Base-by-base conservation (phyloP, 805 yeast species). In the Saturnispora halmiae region DNA sequence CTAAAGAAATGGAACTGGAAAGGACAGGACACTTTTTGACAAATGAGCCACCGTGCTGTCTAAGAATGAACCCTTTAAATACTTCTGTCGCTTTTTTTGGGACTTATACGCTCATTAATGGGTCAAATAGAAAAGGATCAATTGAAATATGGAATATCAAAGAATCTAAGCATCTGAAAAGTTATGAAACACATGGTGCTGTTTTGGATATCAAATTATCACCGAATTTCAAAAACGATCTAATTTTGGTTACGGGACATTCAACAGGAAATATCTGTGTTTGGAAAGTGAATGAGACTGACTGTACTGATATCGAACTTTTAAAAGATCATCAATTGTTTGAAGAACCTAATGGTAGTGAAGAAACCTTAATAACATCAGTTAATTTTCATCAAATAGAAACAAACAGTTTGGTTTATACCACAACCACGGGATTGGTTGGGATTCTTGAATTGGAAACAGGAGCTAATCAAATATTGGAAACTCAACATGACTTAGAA, bases 1-100 rank as follows among this genome's bases (percentile, higher is more conserved):
- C 10, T 7, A 22, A 7, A 7, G 26, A 22, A 22, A 29, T 33
- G 42, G 24, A 38, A 25, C 14, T 30, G 43, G 26, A 50, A 32
- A 46, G 69, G 41, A 24, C 56, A 2, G 56, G 63, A 3, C 47
- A 50, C 1, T 58, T 66, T 3, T 61, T 59, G 19, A 66, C 90
- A 0, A 58, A 63, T 1, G 63, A 77, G 2, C 97, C 97, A 1
- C 96, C 97, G 1, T 92, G 97, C 56, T 79, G 84, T 33, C 58
- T 90, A 4, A 67, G 79, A 28, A 68, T 79, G 8, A 74, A 72
- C 38, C 82, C 82, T 0, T 44, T 52, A 0, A 73, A 76, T 32
- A 51, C 59, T 3, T 51, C 69, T 0, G 53, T 72, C 8, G 47
- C 85, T 2, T 54, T 85, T 9, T 58, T 85, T 1, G 97, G 96